Conservation (phyloP, 345 rosid genomes). For the Salix viminalis region DNA sequence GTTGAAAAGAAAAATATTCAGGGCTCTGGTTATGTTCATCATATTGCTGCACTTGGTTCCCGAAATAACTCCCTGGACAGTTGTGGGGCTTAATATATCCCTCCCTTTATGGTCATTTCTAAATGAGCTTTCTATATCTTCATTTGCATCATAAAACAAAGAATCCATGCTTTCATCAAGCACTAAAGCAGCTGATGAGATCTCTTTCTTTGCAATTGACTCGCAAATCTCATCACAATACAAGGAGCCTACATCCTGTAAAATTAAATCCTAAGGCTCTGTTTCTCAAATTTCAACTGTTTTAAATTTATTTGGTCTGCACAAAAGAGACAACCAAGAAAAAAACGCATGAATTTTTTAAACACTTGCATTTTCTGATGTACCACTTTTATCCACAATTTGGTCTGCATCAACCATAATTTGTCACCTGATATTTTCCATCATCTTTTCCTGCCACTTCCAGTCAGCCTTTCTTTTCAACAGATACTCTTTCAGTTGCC, state of each 20-base stretch:
- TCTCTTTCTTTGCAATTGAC: conserved; percentile 22
- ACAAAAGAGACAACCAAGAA: background rate
- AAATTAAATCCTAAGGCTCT: too few relatives aligned
- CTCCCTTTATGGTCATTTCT: conserved; percentile 4
- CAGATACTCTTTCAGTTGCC: conserved; percentile 7
- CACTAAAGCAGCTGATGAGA: conserved; percentile 24
- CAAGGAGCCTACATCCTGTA: background rate
- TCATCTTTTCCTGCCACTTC: conserved; percentile 13
- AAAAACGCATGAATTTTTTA: background rate
- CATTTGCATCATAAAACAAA: conserved; percentile 6
- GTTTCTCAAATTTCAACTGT: too few relatives aligned
- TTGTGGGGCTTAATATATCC: conserved; percentile 3
- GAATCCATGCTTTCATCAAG: conserved; percentile 8
- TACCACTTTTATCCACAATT: background rate
- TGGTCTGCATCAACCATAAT: conserved; percentile 14
- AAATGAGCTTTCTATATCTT: conserved; percentile 10
- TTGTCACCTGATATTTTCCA: conserved; percentile 25
- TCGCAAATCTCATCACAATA: conserved; percentile 39
- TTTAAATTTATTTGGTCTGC: conserved; percentile 13
- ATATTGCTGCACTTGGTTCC: conserved; percentile 18
- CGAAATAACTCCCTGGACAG: conserved; percentile 22
- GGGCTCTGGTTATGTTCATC: conserved; percentile 19
- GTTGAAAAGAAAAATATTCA: conserved; percentile 12
- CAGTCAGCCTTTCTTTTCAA: conserved; percentile 3
- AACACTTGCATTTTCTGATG: background rate